Percentiles rank a stretch among this genome's conserved stretches.
These are phyloP conservation scores for Serendipita sp. DNA, from an alignment of 1,284 basidiomycete species.

Conservation along the genomic window DNA sequence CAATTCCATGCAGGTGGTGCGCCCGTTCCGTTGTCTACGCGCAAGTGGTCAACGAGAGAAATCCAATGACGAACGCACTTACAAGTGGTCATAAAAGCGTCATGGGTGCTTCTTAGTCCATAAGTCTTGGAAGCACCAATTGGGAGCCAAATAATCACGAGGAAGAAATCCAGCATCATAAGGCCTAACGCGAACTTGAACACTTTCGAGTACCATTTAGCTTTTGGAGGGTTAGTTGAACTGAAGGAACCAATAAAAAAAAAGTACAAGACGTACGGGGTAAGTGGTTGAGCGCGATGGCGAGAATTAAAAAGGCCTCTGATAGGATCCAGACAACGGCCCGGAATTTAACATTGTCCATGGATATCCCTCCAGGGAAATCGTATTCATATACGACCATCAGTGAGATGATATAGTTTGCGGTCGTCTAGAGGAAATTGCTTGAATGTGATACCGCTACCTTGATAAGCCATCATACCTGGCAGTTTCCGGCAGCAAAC, in stretches of 20 bases:
- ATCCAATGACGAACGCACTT: constrained; percentile 20
- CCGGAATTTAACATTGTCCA: constrained; percentile 66
- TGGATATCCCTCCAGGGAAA: constrained; percentile 60
- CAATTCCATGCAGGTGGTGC: constrained; percentile 77
- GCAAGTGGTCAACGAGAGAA: not conserved
- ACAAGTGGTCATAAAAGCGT: constrained; percentile 74
- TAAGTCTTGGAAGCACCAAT: constrained; percentile 73
- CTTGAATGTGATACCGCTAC: not conserved
- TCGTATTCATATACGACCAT: constrained; percentile 62
- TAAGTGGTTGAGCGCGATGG: constrained; percentile 69
- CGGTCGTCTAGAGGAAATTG: constrained; percentile 42
- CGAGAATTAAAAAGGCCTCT: constrained; percentile 49
- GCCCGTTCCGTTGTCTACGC: constrained; percentile 63
- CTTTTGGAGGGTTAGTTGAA: constrained; percentile 13
- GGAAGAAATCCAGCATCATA: constrained; percentile 70
- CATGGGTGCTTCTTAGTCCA: constrained; percentile 63
- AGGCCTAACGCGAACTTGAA: constrained; percentile 61
- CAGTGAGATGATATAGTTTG: constrained; percentile 73
- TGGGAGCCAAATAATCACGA: constrained; percentile 78
- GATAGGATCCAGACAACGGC: constrained; percentile 69
- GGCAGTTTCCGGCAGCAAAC: constrained; percentile 69
- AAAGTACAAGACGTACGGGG: constrained; percentile 36
- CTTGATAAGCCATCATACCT: constrained; percentile 31
- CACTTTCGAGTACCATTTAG: constrained; percentile 43
- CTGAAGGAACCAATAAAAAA: not conserved